These are phyloP conservation scores for Drechslerella coelobrocha DNA, from an alignment of 2,329 filamentous ascomycete genomes.

Conservation along the genomic window DNA sequence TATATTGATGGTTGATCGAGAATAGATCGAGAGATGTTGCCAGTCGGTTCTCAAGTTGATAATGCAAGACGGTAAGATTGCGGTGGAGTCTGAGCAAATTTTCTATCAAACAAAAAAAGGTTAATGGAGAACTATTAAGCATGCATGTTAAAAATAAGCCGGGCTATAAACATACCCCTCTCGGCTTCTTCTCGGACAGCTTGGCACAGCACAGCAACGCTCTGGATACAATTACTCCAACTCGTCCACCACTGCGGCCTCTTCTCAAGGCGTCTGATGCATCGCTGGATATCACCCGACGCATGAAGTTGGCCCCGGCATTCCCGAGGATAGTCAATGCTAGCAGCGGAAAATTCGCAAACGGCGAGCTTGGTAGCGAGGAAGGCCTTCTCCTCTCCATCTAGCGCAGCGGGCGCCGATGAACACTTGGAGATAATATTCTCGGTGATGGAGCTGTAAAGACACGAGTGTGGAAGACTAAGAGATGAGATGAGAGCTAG, in stretches of 20 bases:
- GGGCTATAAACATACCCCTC: conserved; percentile 48
- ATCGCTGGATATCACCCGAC: conserved; percentile 42
- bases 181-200: conserved; percentile 54
- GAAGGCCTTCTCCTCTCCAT: conserved; percentile 49
- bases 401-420: conserved; percentile 18
- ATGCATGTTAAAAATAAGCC: not conserved
- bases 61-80: conserved; percentile 33
- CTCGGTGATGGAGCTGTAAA: conserved; percentile 40
- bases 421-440: conserved; percentile 43
- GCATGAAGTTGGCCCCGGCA: conserved; percentile 47
- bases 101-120: not conserved
- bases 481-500: conserved; percentile 53
- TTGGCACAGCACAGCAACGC: conserved; percentile 52
- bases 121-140: not conserved
- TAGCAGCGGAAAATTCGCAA: conserved; percentile 54
- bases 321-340: conserved; percentile 53
- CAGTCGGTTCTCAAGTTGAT: conserved; percentile 28
- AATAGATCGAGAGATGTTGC: conserved; percentile 18
- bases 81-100: conserved; percentile 38
- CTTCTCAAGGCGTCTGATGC: conserved; percentile 53
- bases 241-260: conserved; percentile 55
- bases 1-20: conserved; percentile 7
- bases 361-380: conserved; percentile 54
- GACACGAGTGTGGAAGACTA: conserved; percentile 56
- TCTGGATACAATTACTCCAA: conserved; percentile 55